These are phyloP conservation scores for Dothistroma pini DNA, from an alignment of 2,329 filamentous ascomycete genomes.

Conservation along the genomic window DNA sequence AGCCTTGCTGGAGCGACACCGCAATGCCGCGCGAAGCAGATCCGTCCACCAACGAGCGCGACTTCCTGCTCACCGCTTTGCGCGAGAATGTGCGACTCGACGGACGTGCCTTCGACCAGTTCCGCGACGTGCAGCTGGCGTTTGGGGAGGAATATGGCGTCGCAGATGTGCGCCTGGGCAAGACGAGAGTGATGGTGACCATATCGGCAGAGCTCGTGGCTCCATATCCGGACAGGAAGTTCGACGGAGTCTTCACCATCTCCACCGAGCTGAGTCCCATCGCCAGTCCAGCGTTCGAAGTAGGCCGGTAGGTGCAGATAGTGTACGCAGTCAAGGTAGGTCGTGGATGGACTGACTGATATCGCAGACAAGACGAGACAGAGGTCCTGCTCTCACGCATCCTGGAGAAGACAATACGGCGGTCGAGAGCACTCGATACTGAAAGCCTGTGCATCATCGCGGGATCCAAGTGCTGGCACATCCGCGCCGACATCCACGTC, in stretches of 20 bases:
- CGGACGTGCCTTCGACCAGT: slow-evolving; percentile 75
- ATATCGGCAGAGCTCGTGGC: slow-evolving; percentile 85
- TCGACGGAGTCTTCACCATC: slow-evolving; percentile 94
- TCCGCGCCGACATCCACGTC: slow-evolving; percentile 88
- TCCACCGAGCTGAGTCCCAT: slow-evolving; percentile 87
- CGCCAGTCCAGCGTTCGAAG: slow-evolving; percentile 85
- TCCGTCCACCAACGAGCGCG: slow-evolving; percentile 82
- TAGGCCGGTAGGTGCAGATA: slow-evolving; percentile 58
- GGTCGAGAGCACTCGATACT: slow-evolving; percentile 87
- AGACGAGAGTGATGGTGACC: slow-evolving; percentile 83
- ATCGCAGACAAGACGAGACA: slow-evolving; percentile 41
- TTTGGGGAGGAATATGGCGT: slow-evolving; percentile 92
- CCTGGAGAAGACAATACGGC: slow-evolving; percentile 89
- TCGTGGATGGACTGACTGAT: slow-evolving; percentile 61
- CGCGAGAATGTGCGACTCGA: slow-evolving; percentile 78
- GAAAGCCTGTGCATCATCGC: slow-evolving; percentile 94
- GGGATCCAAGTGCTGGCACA: slow-evolving; percentile 83
- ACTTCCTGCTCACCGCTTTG: slow-evolving; percentile 80
- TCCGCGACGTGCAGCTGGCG: slow-evolving; percentile 68
- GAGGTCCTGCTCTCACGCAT: slow-evolving; percentile 83
- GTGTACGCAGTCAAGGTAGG: slow-evolving; percentile 28
- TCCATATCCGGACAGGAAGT: slow-evolving; percentile 82
- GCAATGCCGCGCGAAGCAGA: slow-evolving; percentile 90
- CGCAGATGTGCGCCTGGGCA: slow-evolving; percentile 81
- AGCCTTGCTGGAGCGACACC: slow-evolving; percentile 6